Percentiles rank a stretch among this genome's conserved stretches.
These are phyloP conservation scores for Pneumocystis carinii DNA, from an alignment of 1,139 yeast species.

Conservation along the genomic window DNA sequence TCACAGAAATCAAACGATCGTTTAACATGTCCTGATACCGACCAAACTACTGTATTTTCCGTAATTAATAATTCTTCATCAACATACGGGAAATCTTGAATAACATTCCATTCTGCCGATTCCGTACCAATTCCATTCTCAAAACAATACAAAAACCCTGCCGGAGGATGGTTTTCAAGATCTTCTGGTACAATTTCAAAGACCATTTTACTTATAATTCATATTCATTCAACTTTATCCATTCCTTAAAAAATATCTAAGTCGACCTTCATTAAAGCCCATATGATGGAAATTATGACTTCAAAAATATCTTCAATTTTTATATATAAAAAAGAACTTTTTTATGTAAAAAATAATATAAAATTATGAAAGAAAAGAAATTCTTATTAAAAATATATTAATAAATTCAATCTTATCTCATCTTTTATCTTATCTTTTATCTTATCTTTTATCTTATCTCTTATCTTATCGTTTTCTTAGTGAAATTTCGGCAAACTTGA, in stretches of 20 bases:
- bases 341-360: too few relatives aligned
- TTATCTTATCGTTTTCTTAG: not conserved
- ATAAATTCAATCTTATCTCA: not conserved
- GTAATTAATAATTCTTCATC: constrained; percentile 7
- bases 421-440: not conserved
- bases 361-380: too few relatives aligned
- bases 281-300: too few relatives aligned
- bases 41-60: constrained; percentile 6
- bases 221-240: not conserved
- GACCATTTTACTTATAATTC: not conserved
- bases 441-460: not conserved
- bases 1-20: constrained; percentile 5
- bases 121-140: not conserved
- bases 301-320: not conserved
- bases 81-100: not conserved
- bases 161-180: not conserved
- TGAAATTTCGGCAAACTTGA: not conserved
- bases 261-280: not conserved
- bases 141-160: not conserved
- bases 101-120: not conserved
- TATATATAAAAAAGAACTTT: too few relatives aligned
- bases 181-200: not conserved
- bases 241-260: not conserved
- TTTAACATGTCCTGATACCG: constrained; percentile 3
- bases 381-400: too few relatives aligned